Evolutionary conservation across 495 filamentous ascomycete genomes (phyloP), one percentile per base, ranked within the genome.

Genomic region (Tuber aestivum): DNA sequence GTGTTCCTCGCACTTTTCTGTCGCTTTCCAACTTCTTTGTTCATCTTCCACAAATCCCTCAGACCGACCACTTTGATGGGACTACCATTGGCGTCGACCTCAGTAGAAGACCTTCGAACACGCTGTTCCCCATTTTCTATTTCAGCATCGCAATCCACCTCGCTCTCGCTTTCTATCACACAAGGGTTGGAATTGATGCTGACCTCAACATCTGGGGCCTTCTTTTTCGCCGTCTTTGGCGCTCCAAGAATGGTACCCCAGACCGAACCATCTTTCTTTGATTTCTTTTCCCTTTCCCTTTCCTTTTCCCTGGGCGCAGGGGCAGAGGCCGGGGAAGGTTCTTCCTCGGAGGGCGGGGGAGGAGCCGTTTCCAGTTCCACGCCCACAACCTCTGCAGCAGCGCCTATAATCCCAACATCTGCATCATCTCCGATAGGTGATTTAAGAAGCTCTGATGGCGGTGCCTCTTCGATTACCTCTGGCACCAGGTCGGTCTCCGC

Each of bases 1-100:
- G 70, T 48, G 41, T 74, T 75, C 40, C 70, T 77, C n/a, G 70
- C 37, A 32, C 27, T 71, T 65, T 73, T 81, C 38, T 78, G 81
- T 41, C 80, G 80, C 70, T 75, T 81, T 45, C 75, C 75, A 21
- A 69, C 76, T 56, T 81, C 80, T 45, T 81, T 82, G 48, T 79
- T 82, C 76, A 82, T 71, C 72, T 82, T 82, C 80, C 79, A 82
- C 48, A 82, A 56, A 69, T 82, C 80, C 61, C 80, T 76, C n/a
- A 82, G 61, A 20, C 80, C 80, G 40, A 82, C 41, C n/a, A 76
- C 76, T n/a, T 65, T 79, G 38, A 76, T 80, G 32, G 80, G 76
- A 42, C 73, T 81, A 70, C 80, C 80, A 70, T 81, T 81, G 69
- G 76, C 41, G 38, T 81, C 79, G 44, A 79, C 76, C 71, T 81